Percentiles rank a stretch among this genome's conserved stretches.
Evolutionary conservation across 2,329 filamentous ascomycete species (phyloP).

Genomic region (Botrytis sinoallii): DNA sequence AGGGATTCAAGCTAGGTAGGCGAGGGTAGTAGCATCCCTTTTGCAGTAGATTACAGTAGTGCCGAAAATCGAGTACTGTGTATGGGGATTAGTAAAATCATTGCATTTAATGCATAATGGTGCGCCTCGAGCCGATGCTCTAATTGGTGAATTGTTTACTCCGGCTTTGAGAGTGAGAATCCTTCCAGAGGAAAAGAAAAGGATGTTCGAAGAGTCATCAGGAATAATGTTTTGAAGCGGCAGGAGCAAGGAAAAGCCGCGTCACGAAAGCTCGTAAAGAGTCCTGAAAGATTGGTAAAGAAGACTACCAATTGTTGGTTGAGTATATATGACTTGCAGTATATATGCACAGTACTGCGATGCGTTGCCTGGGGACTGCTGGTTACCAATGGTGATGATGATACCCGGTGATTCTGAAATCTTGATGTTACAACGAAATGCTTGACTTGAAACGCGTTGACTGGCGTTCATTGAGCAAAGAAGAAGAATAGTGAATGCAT

Average conservation of each 20-base stretch:
- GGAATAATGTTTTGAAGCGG: slow-evolving; percentile 3
- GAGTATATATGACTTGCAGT: slow-evolving; percentile 18
- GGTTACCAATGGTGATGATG: slow-evolving; percentile 18
- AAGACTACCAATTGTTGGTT: slow-evolving; percentile 11
- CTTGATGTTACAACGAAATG: neutral
- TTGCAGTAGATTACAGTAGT: slow-evolving; percentile 13
- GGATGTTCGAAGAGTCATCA: neutral
- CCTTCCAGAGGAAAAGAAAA: neutral
- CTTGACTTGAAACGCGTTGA: neutral
- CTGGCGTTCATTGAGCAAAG: neutral
- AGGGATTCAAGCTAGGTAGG: neutral
- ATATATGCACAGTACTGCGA: neutral
- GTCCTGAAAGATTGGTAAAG: neutral
- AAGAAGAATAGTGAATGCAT: neutral
- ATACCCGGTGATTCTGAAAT: slow-evolving; percentile 15
- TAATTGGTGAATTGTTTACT: slow-evolving; percentile 6
- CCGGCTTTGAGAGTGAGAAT: neutral
- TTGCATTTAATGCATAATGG: slow-evolving; percentile 15
- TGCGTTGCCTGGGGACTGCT: slow-evolving; percentile 8
- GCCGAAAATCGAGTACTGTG: slow-evolving; percentile 8
- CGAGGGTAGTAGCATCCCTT: neutral
- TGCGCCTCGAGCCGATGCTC: neutral
- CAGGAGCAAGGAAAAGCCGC: slow-evolving; percentile 10
- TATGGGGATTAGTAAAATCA: neutral
- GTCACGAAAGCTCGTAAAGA: neutral